Conservation (phyloP, 2,329 filamentous ascomycete genomes). For the Xylaria sp. region DNA sequence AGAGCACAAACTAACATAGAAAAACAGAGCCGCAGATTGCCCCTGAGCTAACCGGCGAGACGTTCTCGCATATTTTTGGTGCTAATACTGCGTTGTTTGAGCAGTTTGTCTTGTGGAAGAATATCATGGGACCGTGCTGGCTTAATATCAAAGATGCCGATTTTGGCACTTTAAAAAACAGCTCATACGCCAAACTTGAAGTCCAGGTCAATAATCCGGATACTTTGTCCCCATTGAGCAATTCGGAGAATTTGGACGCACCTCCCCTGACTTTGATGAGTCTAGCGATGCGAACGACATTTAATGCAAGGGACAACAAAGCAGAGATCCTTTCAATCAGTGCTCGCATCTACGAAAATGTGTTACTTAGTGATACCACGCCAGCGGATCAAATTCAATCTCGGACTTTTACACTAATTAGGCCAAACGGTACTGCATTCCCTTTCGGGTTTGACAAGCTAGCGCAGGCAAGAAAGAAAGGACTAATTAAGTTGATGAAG, state of each 20-base stretch:
- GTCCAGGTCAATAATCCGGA: constrained; percentile 80
- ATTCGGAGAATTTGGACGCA: constrained; percentile 79
- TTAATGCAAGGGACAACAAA: constrained; percentile 92
- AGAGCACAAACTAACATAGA: constrained; percentile 27
- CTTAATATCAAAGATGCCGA: constrained; percentile 86
- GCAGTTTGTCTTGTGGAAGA: constrained; percentile 98
- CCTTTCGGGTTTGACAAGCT: constrained; percentile 86
- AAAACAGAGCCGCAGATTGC: constrained; percentile 68
- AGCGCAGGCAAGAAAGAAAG: constrained; percentile 72
- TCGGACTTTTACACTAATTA: constrained; percentile 88
- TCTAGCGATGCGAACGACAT: constrained; percentile 81
- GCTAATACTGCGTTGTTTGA: constrained; percentile 94
- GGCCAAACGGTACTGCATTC: constrained; percentile 76
- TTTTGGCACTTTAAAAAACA: constrained; percentile 84
- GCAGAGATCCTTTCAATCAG: constrained; percentile 94
- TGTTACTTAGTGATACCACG: constrained; percentile 85
- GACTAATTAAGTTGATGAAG: constrained; percentile 79
- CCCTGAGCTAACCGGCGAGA: constrained; percentile 76
- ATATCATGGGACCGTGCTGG: constrained; percentile 99
- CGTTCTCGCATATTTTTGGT: constrained; percentile 93
- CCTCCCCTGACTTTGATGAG: constrained; percentile 97
- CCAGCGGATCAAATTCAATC: constrained; percentile 87
- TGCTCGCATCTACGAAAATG: constrained; percentile 89
- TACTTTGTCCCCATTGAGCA: constrained; percentile 72
- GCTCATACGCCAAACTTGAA: constrained; percentile 96